A percentile compares a stretch with the other conserved stretches of the same genome.
Evolutionary conservation across 345 rosid genomes (phyloP).

Genomic region (Diplotaxis tenuifolia): DNA sequence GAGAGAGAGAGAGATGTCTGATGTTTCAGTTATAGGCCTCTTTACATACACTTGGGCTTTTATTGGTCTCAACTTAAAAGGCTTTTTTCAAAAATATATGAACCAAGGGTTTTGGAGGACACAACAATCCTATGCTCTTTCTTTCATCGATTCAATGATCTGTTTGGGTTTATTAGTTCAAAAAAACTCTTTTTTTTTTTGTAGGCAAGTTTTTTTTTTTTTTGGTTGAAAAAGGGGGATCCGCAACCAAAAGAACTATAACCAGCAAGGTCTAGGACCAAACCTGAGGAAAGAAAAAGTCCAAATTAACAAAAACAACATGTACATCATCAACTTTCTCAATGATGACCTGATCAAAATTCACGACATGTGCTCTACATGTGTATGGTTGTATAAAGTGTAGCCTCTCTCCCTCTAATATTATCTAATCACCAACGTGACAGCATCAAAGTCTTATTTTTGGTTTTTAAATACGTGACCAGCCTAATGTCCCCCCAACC

Average conservation of each 20-base stretch:
- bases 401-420: slow-evolving; percentile 2
- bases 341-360: slow-evolving; percentile 27
- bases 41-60: background rate
- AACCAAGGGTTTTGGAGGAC: background rate
- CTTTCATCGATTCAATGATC: background rate
- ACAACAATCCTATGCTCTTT: background rate
- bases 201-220: background rate
- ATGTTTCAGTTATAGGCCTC: background rate
- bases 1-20: background rate
- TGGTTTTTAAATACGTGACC: slow-evolving; percentile 37
- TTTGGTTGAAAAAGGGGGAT: too few species aligned
- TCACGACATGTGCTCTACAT: slow-evolving; percentile 30
- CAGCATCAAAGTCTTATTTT: slow-evolving; percentile 34
- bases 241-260: background rate
- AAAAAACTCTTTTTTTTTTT: background rate
- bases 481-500: slow-evolving; percentile 36
- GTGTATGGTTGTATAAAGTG: slow-evolving; percentile 8
- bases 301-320: slow-evolving; percentile 24
- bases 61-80: background rate
- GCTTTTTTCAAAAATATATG: background rate
- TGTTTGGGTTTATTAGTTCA: background rate
- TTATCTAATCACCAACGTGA: slow-evolving; percentile 36
- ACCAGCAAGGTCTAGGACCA: slow-evolving; percentile 11
- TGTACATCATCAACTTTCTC: slow-evolving; percentile 37
- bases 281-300: slow-evolving; percentile 21